Conservation (phyloP, 1,139 yeast species). For the Casaregolazyma lundiana region DNA sequence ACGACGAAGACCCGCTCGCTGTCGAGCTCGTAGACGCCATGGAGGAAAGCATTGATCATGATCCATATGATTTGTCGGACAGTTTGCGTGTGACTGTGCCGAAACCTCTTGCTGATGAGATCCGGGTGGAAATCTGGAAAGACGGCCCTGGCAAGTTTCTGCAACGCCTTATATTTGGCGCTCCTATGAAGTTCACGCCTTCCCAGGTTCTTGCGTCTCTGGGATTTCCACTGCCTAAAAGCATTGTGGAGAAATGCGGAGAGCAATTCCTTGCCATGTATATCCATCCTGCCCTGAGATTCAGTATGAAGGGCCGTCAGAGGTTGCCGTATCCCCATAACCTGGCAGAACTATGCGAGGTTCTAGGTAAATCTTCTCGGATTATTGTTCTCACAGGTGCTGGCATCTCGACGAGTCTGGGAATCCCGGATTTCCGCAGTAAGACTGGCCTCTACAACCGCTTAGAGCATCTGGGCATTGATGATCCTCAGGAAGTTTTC, state of each 20-base stretch:
- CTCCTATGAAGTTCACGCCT: constrained; percentile 1
- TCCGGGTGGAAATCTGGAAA: constrained; percentile 56
- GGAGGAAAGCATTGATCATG: constrained; percentile 17
- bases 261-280: constrained; percentile 24
- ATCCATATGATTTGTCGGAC: constrained; percentile 15
- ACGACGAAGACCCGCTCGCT: constrained; percentile 2
- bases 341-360: constrained; percentile 55
- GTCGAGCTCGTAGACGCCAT: constrained; percentile 10
- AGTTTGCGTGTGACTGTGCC: constrained; percentile 27
- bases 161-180: constrained; percentile 2
- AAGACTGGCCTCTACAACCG: constrained; percentile 79
- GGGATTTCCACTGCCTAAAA: constrained; percentile 33
- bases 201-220: constrained; percentile 37
- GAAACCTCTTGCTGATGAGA: constrained; percentile 42
- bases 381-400: constrained; percentile 90
- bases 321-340: constrained; percentile 36
- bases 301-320: constrained; percentile 27
- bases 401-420: constrained; percentile 88
- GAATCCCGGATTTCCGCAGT: constrained; percentile 94
- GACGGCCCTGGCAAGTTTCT: constrained; percentile 58
- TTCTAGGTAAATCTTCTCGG: constrained; percentile 51
- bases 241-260: constrained; percentile 23
- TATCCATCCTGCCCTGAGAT: constrained; percentile 31
- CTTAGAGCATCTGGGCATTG: constrained; percentile 64
- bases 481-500: constrained; percentile 94